phyloP scores from a whole-genome alignment of 1,139 yeast species.

The Taiozyma sp. region DNA sequence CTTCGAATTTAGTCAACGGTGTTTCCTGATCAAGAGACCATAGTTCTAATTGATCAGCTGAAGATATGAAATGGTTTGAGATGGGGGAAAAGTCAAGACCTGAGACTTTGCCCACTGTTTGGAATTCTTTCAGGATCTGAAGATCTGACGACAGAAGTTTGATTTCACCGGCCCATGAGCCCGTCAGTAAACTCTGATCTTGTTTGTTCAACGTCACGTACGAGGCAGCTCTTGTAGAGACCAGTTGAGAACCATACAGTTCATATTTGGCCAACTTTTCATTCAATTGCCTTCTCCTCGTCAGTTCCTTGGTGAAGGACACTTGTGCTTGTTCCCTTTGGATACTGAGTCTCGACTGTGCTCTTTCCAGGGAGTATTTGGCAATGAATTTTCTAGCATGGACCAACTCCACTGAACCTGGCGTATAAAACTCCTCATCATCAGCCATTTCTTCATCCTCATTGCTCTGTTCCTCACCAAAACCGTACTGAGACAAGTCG shows the following conservation, averaged over 20 bases:
- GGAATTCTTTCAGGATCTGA: slow-evolving; percentile 26
- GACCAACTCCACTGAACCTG: slow-evolving; percentile 60
- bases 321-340: slow-evolving; percentile 24
- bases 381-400: slow-evolving; percentile 51
- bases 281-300: slow-evolving; percentile 44
- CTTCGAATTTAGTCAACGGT: slow-evolving; percentile 25
- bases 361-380: slow-evolving; percentile 40
- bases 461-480: slow-evolving; percentile 23
- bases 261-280: slow-evolving; percentile 35
- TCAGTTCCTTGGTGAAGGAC: slow-evolving; percentile 30
- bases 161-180: slow-evolving; percentile 83
- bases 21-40: slow-evolving; percentile 8
- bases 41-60: slow-evolving; percentile 39
- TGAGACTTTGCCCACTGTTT: slow-evolving; percentile 58
- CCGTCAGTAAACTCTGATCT: slow-evolving; percentile 46
- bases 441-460: slow-evolving; percentile 41
- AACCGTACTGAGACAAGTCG: slow-evolving; percentile 13
- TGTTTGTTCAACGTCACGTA: slow-evolving; percentile 43
- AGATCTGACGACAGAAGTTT: slow-evolving; percentile 44
- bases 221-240: slow-evolving; percentile 67
- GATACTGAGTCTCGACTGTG: slow-evolving; percentile 37
- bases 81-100: slow-evolving; percentile 63
- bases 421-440: slow-evolving; percentile 82
- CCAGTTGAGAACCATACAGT: slow-evolving; percentile 65
- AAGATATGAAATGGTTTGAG: slow-evolving; percentile 44